These are phyloP conservation scores for Botrytis pseudocinerea DNA, from an alignment of 2,329 filamentous ascomycete species.

Conservation along the genomic window DNA sequence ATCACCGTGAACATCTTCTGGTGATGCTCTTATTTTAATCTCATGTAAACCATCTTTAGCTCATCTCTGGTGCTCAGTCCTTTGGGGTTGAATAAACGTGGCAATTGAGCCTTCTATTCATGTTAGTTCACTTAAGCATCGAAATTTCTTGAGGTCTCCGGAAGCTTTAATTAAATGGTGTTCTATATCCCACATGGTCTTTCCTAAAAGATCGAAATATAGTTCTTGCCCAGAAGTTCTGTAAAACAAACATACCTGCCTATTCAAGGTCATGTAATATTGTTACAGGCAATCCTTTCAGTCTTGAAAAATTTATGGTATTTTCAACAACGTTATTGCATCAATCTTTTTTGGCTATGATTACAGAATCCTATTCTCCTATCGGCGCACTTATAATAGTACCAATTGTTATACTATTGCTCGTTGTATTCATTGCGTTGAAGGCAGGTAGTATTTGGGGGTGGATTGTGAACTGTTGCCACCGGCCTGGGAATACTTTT, in stretches of 20 bases:
- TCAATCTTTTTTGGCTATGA: slow-evolving; percentile 42
- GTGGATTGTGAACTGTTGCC: slow-evolving; percentile 29
- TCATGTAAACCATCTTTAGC: neutral
- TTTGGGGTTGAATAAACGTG: neutral
- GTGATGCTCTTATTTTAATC: too few relatives aligned
- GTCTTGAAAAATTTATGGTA: neutral
- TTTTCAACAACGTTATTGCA: slow-evolving; percentile 31
- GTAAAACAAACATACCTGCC: neutral
- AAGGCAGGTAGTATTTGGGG: slow-evolving; percentile 35
- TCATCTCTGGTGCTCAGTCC: neutral
- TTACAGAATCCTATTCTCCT: slow-evolving; percentile 43
- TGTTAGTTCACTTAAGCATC: neutral
- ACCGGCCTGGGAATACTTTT: slow-evolving; percentile 30
- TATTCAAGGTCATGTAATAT: neutral
- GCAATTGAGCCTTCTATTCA: neutral
- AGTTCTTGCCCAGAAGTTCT: neutral
- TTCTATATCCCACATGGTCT: neutral
- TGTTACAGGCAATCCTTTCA: neutral
- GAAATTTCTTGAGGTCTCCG: neutral
- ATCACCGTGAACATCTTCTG: neutral
- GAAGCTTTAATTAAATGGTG: neutral
- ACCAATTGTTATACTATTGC: slow-evolving; percentile 46
- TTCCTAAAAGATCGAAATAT: neutral
- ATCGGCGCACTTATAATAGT: slow-evolving; percentile 49
- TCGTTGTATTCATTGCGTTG: slow-evolving; percentile 40